Base-by-base conservation (phyloP, 1,284 basidiomycete genomes). In the Tilletia walkeri region DNA sequence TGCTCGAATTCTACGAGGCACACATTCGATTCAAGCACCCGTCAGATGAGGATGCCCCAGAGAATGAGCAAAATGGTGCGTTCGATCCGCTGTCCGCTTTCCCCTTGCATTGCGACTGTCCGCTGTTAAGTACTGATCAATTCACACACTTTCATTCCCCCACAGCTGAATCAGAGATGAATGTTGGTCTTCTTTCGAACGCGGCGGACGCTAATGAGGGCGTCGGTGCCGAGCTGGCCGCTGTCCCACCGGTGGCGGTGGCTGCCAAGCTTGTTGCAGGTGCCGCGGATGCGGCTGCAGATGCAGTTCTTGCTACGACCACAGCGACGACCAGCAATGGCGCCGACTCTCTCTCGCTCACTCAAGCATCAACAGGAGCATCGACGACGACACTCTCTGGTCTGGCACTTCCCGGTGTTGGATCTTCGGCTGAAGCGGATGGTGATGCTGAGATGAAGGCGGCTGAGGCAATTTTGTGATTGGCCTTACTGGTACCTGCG, bases 1-100 rank as follows among this genome's bases (percentile, higher is more conserved):
- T 77, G 38, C 73, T 77, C 69, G 67, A 73, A 41, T 77, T 77
- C 39, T 77, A 77, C 72, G 70, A 73, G 50, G 48, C 69, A 18
- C 76, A 77, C 63, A 59, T 77, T 2, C 69, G 73, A 2, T 77
- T 77, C 54, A 63, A 63, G 34, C 59, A 63, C 39, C 59, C 59
- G 4, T 38, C 59, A n/a, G 59, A 63, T n/a, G 59, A 63, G 3
- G 59, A 63, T 9, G n/a, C 54, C 34, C 9, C 41, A 3, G 41
- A 63, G 9, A 34, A 24, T 16, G 34, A 63, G 59, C 6, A 10
- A 38, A 34, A 18, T 38, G 59, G 59, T 63, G 34, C 18, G 59
- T 63, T 9, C 56, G 5, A 30, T 30, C 24, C 24, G 24, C 24
- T 30, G 24, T 30, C 24, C 24, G 24, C 24, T 30, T 30, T 30